Base-by-base conservation (phyloP, 2,329 filamentous ascomycete genomes). In the Graphilbum fragrans region DNA sequence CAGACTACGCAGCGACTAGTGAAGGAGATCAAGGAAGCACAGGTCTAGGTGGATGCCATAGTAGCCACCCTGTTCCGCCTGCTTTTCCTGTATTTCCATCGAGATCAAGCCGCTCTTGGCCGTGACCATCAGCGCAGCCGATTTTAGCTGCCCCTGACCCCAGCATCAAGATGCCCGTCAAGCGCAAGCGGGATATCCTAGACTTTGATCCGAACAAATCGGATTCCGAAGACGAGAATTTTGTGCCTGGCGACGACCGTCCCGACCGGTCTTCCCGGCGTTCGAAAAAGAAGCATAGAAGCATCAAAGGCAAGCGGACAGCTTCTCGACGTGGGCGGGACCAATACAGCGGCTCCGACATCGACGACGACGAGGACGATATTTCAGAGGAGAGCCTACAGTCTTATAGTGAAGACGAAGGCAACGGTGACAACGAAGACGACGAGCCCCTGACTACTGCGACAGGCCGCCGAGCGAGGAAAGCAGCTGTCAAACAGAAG, bases 181-280 rank as follows among this genome's bases (percentile, higher is more conserved):
- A 78, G 56, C 64, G 77, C 41, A 81, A 79, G 65, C 63, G 69
- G 47, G 65, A 65, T 44, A 53, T 61, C 23, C 59, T 76, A 42
- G 69, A 75, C 41, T 81, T 80, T 50, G 77, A 82, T 56, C 74
- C 73, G 3, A 80, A 80, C 55, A 72, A 77, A 54, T 81, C 77
- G 39, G 77, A 82, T 50, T 66, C 77, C 2, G 70, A 77, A 38
- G 77, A 82, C 53, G 74, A 77, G 49, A 79, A 79, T 55, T 82
- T 81, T 52, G 70, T 77, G 44, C 76, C 76, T 16, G 50, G 58
- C 22, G 65, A 69, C 49, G 63, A 59, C 32, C 47, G 56, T 19
- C 65, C 68, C 47, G 63, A 59, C 21, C 60, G 62, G 23, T 16
- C n/a, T n/a, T 61, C 68, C 16, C 59, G 59, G 14, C 62, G 62